Conservation (phyloP, 352 stramenopile genomes). For the Pythium dissotocum region DNA sequence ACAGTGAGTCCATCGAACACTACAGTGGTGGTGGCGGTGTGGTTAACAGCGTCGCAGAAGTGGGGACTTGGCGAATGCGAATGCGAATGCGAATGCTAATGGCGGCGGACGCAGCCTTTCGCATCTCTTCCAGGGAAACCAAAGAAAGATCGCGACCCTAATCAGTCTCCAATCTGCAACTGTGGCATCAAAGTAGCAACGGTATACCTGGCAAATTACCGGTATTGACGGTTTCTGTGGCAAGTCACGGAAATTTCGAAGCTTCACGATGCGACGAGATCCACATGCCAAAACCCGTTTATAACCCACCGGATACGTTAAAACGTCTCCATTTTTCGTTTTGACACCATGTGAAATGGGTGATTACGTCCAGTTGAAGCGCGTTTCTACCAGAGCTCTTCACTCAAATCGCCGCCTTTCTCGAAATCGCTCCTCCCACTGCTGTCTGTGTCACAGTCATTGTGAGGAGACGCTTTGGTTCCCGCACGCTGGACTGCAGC, state of each 20-base stretch:
- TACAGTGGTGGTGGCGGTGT: neutral
- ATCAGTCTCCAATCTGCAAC: conserved; percentile 18
- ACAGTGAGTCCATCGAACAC: conserved; percentile 52
- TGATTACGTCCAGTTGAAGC: neutral
- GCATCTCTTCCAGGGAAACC: conserved; percentile 16
- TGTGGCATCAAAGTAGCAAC: neutral
- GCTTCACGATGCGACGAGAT: neutral
- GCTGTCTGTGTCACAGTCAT: neutral
- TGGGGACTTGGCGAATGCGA: neutral
- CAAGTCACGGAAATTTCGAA: neutral
- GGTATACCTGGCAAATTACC: conserved; percentile 1
- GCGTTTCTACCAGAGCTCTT: neutral
- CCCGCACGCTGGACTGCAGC: too few species aligned
- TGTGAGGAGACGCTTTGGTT: too few species aligned
- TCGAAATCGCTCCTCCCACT: neutral
- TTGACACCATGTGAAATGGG: neutral
- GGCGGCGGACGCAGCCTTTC: neutral
- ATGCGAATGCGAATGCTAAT: neutral
- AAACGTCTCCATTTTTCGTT: neutral
- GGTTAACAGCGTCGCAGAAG: neutral
- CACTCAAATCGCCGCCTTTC: neutral
- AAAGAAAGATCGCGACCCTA: conserved; percentile 29
- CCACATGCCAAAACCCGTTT: neutral
- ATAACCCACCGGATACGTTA: neutral
- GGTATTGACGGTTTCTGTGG: neutral